phyloP scores from a whole-genome alignment of 352 stramenopile genomes.

The Elongisporangium anandrum region DNA sequence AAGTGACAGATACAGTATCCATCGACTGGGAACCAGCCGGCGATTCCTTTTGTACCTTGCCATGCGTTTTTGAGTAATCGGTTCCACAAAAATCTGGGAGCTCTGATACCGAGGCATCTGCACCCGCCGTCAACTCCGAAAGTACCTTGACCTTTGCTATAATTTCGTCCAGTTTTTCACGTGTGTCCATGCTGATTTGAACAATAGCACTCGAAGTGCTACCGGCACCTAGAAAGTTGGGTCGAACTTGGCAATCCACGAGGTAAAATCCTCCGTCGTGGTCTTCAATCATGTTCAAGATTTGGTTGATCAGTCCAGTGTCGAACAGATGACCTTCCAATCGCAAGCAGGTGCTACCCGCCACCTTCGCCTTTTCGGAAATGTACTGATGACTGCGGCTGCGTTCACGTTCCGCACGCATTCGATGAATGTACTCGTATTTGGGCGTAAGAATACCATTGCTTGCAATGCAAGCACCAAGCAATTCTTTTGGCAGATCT shows the following conservation, averaged over 20 bases:
- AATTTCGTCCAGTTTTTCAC: constrained; percentile 77
- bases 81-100: constrained; percentile 73
- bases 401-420: constrained; percentile 82
- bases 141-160: constrained; percentile 85
- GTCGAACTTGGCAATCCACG: constrained; percentile 87
- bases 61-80: constrained; percentile 70
- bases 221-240: constrained; percentile 50
- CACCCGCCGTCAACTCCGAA: constrained; percentile 75
- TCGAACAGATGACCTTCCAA: constrained; percentile 95
- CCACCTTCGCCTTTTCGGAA: constrained; percentile 64
- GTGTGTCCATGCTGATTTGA: constrained; percentile 74
- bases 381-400: constrained; percentile 63
- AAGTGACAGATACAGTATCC: constrained; percentile 32
- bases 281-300: constrained; percentile 92
- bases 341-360: constrained; percentile 73
- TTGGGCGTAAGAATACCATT: constrained; percentile 83
- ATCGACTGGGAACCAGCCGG: background rate
- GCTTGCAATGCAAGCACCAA: constrained; percentile 89
- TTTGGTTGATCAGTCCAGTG: constrained; percentile 94
- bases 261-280: constrained; percentile 88
- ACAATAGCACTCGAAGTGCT: constrained; percentile 73
- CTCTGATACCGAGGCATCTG: constrained; percentile 83
- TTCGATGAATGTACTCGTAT: constrained; percentile 91
- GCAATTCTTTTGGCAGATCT: constrained; percentile 68
- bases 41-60: constrained; percentile 41